A percentile compares a stretch with the other conserved stretches of the same genome.
phyloP scores from a whole-genome alignment of 148 eudicot species.

The Arctostaphylos glauca region DNA sequence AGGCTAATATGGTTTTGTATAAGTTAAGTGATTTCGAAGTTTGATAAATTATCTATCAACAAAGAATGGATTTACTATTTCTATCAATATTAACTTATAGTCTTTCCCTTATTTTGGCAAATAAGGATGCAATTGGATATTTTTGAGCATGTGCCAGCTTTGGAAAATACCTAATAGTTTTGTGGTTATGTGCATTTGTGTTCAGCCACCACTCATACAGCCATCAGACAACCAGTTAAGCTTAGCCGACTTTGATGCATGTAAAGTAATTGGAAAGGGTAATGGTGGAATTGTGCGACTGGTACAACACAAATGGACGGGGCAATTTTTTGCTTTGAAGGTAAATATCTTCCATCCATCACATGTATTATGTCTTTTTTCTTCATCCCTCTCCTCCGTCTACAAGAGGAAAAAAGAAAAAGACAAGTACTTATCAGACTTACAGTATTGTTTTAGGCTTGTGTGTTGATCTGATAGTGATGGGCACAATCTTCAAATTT shows the following conservation, averaged over 20 bases:
- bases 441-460: neutral
- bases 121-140: neutral
- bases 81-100: neutral
- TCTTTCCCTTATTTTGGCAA: neutral
- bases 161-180: neutral
- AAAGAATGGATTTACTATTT: neutral
- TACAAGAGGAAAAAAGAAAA: neutral
- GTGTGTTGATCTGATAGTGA: neutral
- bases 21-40: neutral
- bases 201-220: slow-evolving; percentile 84
- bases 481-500: neutral
- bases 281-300: slow-evolving; percentile 87
- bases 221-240: slow-evolving; percentile 89
- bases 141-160: neutral
- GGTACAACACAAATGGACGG: slow-evolving; percentile 99
- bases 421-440: neutral
- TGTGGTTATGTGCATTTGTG: slow-evolving; percentile 7
- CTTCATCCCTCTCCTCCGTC: neutral
- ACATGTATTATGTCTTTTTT: neutral
- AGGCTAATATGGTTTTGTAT: slow-evolving; percentile 5
- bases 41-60: neutral
- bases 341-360: slow-evolving; percentile 31
- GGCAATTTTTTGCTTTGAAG: slow-evolving; percentile 97
- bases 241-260: slow-evolving; percentile 88
- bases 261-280: slow-evolving; percentile 90